These are phyloP conservation scores for Grammothele lineata DNA, from an alignment of 768 basidiomycete genomes.

Conservation along the genomic window DNA sequence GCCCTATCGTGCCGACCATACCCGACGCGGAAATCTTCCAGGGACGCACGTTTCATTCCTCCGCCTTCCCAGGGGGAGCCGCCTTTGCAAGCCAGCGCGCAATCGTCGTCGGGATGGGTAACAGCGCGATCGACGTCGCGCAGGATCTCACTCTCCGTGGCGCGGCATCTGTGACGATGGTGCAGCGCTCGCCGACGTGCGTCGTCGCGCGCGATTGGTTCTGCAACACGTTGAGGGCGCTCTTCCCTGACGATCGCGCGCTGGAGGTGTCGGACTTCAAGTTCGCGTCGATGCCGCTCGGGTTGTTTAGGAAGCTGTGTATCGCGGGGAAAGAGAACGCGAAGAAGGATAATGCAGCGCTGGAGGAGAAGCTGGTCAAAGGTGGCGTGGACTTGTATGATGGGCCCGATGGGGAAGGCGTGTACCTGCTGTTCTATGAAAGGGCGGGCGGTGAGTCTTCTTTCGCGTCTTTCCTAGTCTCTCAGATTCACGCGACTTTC, in stretches of 20 bases:
- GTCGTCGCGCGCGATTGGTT: slow-evolving; percentile 22
- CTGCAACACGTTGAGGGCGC: background rate
- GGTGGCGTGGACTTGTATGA: slow-evolving; percentile 35
- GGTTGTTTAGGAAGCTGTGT: background rate
- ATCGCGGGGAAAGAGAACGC: slow-evolving; percentile 6
- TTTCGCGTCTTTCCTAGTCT: background rate
- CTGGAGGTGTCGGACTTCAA: slow-evolving; percentile 35
- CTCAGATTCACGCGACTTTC: background rate
- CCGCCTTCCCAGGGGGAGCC: slow-evolving; percentile 41
- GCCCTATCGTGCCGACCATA: slow-evolving; percentile 40
- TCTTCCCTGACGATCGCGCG: slow-evolving; percentile 25
- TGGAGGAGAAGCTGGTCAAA: slow-evolving; percentile 31
- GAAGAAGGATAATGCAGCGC: slow-evolving; percentile 24
- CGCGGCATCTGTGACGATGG: slow-evolving; percentile 34
- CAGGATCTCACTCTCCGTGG: slow-evolving; percentile 21
- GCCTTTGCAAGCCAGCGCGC: slow-evolving; percentile 60
- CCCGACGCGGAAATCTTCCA: slow-evolving; percentile 44
- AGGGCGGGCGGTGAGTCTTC: slow-evolving; percentile 30
- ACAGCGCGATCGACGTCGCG: slow-evolving; percentile 27
- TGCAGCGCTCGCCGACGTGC: slow-evolving; percentile 36
- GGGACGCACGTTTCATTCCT: slow-evolving; percentile 52
- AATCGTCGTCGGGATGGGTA: slow-evolving; percentile 65
- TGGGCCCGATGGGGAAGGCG: slow-evolving; percentile 36
- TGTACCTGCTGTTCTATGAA: slow-evolving; percentile 26
- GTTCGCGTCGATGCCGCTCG: slow-evolving; percentile 29